A percentile compares a stretch with the other conserved stretches of the same genome.
These are phyloP conservation scores for Cochlearia excelsa DNA, from an alignment of 345 rosid species.

Conservation along the genomic window DNA sequence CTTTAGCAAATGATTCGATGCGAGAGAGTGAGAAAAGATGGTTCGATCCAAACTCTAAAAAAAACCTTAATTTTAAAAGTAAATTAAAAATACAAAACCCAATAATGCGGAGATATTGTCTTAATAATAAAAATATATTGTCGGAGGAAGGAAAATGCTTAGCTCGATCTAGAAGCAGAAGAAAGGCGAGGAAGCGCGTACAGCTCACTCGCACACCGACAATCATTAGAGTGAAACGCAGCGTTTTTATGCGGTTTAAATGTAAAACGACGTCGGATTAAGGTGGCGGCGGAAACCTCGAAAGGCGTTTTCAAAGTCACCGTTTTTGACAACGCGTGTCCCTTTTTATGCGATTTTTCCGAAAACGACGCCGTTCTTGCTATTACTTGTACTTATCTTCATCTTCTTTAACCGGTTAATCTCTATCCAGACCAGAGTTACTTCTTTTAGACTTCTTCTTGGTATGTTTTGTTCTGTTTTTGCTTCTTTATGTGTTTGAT, in stretches of 20 bases:
- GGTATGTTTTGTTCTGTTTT: constrained; percentile 19
- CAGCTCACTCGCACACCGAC: constrained; percentile 37
- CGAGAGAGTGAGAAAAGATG: constrained; percentile 24
- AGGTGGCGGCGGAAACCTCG: constrained; percentile 26
- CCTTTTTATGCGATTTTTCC: not conserved
- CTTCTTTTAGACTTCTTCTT: not conserved
- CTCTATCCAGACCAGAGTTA: not conserved
- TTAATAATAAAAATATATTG: constrained; percentile 21
- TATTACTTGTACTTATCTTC: not conserved
- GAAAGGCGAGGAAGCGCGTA: constrained; percentile 26
- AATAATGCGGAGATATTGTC: constrained; percentile 36
- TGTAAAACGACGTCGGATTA: not conserved
- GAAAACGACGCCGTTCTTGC: constrained; percentile 1
- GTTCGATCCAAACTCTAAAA: constrained; percentile 18
- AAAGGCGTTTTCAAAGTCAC: constrained; percentile 26
- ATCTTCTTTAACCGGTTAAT: not conserved
- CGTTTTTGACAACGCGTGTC: constrained; percentile 33
- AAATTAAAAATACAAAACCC: constrained; percentile 12
- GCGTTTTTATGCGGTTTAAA: not conserved
- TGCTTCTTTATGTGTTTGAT: not conserved
- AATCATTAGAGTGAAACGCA: constrained; percentile 15
- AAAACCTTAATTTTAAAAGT: constrained; percentile 33
- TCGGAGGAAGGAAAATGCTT: constrained; percentile 16
- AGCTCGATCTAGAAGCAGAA: constrained; percentile 30
- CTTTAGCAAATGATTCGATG: constrained; percentile 25